Percentiles rank a stretch among this genome's conserved stretches.
Conservation (phyloP, 345 rosid genomes). For the Hypericum androsaemum region DNA sequence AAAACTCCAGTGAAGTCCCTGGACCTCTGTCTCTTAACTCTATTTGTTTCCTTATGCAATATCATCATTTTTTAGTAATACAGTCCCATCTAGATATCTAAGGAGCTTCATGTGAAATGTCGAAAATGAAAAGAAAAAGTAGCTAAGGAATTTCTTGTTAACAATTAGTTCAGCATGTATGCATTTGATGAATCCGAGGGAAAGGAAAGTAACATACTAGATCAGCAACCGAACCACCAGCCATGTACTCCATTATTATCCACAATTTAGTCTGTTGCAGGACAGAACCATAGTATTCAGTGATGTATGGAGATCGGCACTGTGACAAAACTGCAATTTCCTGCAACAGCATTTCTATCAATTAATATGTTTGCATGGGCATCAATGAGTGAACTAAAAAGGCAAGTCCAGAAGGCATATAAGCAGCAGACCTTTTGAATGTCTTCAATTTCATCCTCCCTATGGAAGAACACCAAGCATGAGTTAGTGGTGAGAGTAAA, state of each 20-base stretch:
- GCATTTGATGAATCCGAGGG: constrained; percentile 6
- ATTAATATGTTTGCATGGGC: constrained; percentile 17
- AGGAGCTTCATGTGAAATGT: too few relatives aligned
- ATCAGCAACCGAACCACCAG: constrained; percentile 99
- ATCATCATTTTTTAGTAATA: too few relatives aligned
- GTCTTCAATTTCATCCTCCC: constrained; percentile 99
- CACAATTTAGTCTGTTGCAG: constrained; percentile 95
- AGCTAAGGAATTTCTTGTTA: too few relatives aligned
- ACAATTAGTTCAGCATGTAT: too few relatives aligned
- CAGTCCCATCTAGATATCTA: too few relatives aligned
- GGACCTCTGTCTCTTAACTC: too few relatives aligned
- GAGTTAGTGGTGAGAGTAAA: constrained; percentile 6
- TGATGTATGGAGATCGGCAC: constrained; percentile 90
- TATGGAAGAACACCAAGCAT: constrained; percentile 29
- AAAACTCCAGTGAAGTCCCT: too few relatives aligned
- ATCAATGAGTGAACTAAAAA: constrained; percentile 3
- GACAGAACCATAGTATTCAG: constrained; percentile 93
- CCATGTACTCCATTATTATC: constrained; percentile 99
- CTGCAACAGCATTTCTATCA: constrained; percentile 30
- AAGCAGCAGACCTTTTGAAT: constrained; percentile 63
- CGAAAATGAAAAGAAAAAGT: too few relatives aligned
- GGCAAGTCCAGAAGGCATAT: constrained; percentile 15
- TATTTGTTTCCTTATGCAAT: too few relatives aligned
- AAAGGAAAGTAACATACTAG: constrained; percentile 63
- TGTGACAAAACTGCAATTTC: constrained; percentile 96